Percentiles rank a stretch among this genome's conserved stretches.
phyloP scores from a whole-genome alignment of 1,139 yeast species.

The Yarrowia galli region DNA sequence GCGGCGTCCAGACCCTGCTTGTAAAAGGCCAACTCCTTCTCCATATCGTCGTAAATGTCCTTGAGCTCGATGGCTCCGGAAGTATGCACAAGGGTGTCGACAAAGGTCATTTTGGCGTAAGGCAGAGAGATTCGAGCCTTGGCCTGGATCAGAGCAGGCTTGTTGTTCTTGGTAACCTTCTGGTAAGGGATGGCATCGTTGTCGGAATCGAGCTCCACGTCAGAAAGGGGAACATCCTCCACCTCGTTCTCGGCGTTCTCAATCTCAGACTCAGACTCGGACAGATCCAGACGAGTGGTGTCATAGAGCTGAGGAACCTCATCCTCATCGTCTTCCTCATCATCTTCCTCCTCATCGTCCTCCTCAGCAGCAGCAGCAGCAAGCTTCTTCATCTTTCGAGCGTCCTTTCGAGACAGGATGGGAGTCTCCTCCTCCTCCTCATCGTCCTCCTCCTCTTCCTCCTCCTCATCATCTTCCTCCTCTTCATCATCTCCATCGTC shows the following conservation, averaged over 20 bases:
- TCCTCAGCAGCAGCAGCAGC: constrained; percentile 40
- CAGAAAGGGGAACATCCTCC: constrained; percentile 60
- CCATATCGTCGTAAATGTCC: constrained; percentile 94
- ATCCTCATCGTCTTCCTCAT: constrained; percentile 45
- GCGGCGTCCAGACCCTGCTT: constrained; percentile 93
- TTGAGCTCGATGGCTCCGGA: constrained; percentile 72
- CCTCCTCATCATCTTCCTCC: constrained; percentile 13
- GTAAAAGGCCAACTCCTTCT: constrained; percentile 82
- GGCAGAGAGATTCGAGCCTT: constrained; percentile 51
- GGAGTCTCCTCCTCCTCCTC: constrained; percentile 43
- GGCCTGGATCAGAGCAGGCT: constrained; percentile 52
- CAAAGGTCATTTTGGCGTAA: constrained; percentile 64
- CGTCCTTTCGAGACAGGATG: constrained; percentile 47
- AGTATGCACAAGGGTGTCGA: constrained; percentile 68
- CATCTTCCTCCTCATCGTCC: constrained; percentile 40
- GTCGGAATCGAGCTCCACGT: constrained; percentile 81
- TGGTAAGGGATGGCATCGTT: constrained; percentile 91
- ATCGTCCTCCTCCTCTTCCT: constrained; percentile 30
- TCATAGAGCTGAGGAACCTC: constrained; percentile 45
- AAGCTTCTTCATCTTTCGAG: constrained; percentile 43
- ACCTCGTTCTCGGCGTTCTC: constrained; percentile 59
- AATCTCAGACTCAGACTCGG: constrained; percentile 42
- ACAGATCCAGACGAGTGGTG: constrained; percentile 40
- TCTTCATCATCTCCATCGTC: constrained; percentile 42
- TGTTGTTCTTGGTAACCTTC: constrained; percentile 68